phyloP scores from a whole-genome alignment of 1,284 basidiomycete species.

The Puccinia brachypodii region DNA sequence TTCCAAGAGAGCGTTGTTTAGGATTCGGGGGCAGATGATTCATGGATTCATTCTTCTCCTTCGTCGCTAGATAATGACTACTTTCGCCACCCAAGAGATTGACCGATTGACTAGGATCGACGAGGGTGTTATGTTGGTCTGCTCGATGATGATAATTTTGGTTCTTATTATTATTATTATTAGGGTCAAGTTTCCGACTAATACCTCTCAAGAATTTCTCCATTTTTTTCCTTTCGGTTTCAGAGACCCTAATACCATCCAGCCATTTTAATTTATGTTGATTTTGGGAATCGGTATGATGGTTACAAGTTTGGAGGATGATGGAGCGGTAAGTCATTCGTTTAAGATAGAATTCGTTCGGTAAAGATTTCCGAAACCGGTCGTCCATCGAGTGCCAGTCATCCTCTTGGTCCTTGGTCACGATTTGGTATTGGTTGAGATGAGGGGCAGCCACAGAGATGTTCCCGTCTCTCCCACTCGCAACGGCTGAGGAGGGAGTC shows the following conservation, averaged over 20 bases:
- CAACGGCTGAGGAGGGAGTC: constrained; percentile 68
- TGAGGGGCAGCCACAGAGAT: constrained; percentile 41
- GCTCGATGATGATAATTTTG: neutral
- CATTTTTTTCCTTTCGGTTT: constrained; percentile 48
- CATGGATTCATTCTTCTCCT: neutral
- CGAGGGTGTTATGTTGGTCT: neutral
- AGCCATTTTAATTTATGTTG: constrained; percentile 64
- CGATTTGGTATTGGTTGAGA: constrained; percentile 47
- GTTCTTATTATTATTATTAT: neutral
- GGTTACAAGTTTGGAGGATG: constrained; percentile 66
- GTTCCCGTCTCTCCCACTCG: constrained; percentile 40
- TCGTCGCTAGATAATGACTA: neutral
- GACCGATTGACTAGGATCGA: neutral
- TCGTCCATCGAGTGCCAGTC: constrained; percentile 64
- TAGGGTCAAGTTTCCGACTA: constrained; percentile 45
- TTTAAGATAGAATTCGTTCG: constrained; percentile 78
- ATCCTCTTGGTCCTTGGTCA: constrained; percentile 38
- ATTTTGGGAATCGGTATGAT: neutral
- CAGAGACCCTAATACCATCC: constrained; percentile 73
- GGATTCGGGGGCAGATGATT: neutral
- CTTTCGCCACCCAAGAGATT: neutral
- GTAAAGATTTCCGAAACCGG: constrained; percentile 81
- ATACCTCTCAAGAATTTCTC: constrained; percentile 49
- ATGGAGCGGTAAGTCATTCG: constrained; percentile 82
- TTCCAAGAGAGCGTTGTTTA: neutral